Base-by-base conservation (phyloP, 2,329 filamentous ascomycete genomes). In the Cryphonectria japonica region DNA sequence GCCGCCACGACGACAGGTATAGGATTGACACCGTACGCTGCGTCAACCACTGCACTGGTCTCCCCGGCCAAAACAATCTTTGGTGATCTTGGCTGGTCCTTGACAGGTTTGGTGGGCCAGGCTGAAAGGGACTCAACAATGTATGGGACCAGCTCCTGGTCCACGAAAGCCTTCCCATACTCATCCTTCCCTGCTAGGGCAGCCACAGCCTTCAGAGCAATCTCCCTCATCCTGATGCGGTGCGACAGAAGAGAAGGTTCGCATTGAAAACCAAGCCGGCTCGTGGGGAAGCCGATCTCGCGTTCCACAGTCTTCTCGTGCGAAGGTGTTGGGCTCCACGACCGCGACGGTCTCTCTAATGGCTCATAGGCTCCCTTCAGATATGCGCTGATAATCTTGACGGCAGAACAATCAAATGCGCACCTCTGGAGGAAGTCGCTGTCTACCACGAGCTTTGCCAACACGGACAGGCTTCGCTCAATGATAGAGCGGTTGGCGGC, bases 101-200 rank as follows among this genome's bases (percentile, higher is more conserved):
- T 85, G 41, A 79, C 82, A 0, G 87, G 86, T 73, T 86, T 88
- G 41, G 82, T 79, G n/a, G 86, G 86, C 41, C 87, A 90, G 68
- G 82, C 80, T 1, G 78, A 81, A 61, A 98, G 86, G 0, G 94
- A 96, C 76, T 97, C 93, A 59, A 97, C 91, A 67, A 98, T 91
- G 78, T 92, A 94, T 0, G 90, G 87, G 61, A 97, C 86, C 66
- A 93, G 88, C n/a, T 94, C 93, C 75, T 93, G 89, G 34, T 95
- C 91, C 67, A 96, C 92, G 63, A 98, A 88, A 0, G 88, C 86
- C 78, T 97, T 97, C 60, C 95, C 88, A 77, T 95, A 93, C 34
- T 92, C 89, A 75, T 98, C 94, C 76, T 94, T 94, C 75, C 92
- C 91, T 2, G 93, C 89, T 66, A 98, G 84, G 2, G 94, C 92